phyloP scores from a whole-genome alignment of 2,329 filamentous ascomycete genomes.

The Monosporascus cannonballus region DNA sequence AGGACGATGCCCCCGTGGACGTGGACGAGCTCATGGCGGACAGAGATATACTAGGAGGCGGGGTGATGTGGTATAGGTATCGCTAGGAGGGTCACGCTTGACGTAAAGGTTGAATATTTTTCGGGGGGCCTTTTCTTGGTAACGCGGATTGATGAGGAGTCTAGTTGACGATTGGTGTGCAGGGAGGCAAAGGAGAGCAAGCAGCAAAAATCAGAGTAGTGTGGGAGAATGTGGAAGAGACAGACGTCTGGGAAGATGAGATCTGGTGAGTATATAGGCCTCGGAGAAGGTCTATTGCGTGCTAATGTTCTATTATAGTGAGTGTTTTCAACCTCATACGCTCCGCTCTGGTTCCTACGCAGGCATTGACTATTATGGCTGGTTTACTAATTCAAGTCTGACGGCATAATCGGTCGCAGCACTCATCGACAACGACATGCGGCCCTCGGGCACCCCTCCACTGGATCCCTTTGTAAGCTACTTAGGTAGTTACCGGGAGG shows the following conservation, averaged over 20 bases:
- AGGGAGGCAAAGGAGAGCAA: not conserved
- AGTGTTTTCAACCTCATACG: not conserved
- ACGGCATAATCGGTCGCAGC: not conserved
- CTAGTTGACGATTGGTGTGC: too few relatives aligned
- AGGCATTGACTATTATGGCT: not conserved
- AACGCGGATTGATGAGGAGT: not conserved
- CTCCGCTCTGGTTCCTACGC: not conserved
- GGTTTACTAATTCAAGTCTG: not conserved
- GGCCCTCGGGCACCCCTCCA: too few relatives aligned
- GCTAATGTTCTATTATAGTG: not conserved
- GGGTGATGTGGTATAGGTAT: slow-evolving; percentile 1
- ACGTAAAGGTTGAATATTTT: not conserved
- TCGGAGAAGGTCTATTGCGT: not conserved
- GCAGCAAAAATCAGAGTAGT: not conserved
- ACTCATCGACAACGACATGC: not conserved
- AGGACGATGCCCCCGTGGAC: slow-evolving; percentile 31
- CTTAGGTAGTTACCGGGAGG: too few relatives aligned
- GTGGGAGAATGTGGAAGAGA: not conserved
- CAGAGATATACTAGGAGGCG: slow-evolving; percentile 1
- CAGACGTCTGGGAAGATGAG: not conserved
- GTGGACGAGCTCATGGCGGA: slow-evolving; percentile 14
- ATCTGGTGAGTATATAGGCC: not conserved
- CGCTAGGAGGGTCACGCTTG: not conserved
- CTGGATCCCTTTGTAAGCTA: too few relatives aligned
- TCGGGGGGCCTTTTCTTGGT: not conserved